A percentile compares a stretch with the other conserved stretches of the same genome.
Evolutionary conservation across 805 yeast genomes (phyloP).

Genomic region (Saturnispora galanensis): DNA sequence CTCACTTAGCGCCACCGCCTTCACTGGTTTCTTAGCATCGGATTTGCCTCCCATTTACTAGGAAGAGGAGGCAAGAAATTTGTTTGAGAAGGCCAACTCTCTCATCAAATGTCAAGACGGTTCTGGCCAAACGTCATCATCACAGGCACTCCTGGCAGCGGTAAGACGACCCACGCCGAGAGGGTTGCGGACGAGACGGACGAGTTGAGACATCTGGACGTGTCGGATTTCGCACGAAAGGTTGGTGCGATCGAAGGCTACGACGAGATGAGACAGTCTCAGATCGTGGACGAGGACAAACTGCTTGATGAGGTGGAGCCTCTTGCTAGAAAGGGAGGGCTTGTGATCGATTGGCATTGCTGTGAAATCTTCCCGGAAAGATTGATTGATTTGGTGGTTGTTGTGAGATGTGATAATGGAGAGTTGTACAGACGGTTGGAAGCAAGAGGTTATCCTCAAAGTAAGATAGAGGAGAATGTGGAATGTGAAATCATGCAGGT

Average conservation of each 20-base stretch:
- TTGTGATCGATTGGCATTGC: constrained; percentile 94
- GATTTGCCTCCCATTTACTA: constrained; percentile 2
- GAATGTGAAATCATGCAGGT: constrained; percentile 98
- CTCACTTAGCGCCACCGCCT: constrained; percentile 6
- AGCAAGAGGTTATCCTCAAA: constrained; percentile 67
- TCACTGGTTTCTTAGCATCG: background rate
- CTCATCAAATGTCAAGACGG: constrained; percentile 22
- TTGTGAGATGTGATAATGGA: constrained; percentile 68
- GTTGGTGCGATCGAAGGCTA: constrained; percentile 70
- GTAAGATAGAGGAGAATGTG: constrained; percentile 79
- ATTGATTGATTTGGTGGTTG: constrained; percentile 85
- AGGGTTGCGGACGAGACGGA: constrained; percentile 42
- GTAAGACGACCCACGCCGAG: constrained; percentile 65
- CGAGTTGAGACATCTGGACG: constrained; percentile 46
- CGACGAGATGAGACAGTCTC: constrained; percentile 77
- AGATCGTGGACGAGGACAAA: constrained; percentile 88
- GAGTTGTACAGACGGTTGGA: constrained; percentile 64
- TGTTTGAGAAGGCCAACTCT: background rate
- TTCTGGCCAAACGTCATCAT: constrained; percentile 65
- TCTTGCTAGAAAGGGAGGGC: constrained; percentile 73
- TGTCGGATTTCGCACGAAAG: constrained; percentile 76
- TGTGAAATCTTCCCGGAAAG: constrained; percentile 93
- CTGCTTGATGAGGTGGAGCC: constrained; percentile 74
- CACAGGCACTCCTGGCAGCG: constrained; percentile 94
- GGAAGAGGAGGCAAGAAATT: background rate